A percentile compares a stretch with the other conserved stretches of the same genome.
phyloP scores from a whole-genome alignment of 2,329 filamentous ascomycete species.

The Monosporascus sp. region DNA sequence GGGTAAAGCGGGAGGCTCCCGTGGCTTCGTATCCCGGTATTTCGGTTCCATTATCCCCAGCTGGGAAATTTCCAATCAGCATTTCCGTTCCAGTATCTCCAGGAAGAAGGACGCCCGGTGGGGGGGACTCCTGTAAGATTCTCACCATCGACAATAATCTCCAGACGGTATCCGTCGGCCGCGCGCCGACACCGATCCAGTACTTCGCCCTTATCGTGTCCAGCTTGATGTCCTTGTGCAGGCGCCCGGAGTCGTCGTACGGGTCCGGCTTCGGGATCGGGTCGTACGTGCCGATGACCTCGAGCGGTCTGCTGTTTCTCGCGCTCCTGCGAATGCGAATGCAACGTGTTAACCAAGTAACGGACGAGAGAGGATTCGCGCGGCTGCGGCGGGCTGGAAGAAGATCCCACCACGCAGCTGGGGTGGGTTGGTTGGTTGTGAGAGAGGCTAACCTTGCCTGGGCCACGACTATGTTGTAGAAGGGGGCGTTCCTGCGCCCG shows the following conservation, averaged over 20 bases:
- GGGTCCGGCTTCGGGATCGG: slow-evolving; percentile 59
- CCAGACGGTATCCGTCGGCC: slow-evolving; percentile 89
- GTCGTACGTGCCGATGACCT: slow-evolving; percentile 82
- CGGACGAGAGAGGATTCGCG: no score
- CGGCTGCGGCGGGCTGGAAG: no score
- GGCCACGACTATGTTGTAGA: slow-evolving; percentile 96
- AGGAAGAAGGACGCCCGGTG: no score
- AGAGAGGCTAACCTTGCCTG: slow-evolving; percentile 70
- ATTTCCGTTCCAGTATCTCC: no score
- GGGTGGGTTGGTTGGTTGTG: background rate
- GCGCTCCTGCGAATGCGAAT: slow-evolving; percentile 58
- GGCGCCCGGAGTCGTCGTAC: slow-evolving; percentile 57
- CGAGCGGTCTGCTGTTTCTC: slow-evolving; percentile 80
- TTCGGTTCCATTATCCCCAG: slow-evolving; percentile 36
- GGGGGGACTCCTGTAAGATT: background rate
- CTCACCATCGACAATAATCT: slow-evolving; percentile 74
- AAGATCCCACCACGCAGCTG: background rate
- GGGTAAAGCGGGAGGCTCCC: slow-evolving; percentile 21
- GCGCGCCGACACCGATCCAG: slow-evolving; percentile 95
- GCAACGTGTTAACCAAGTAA: no score
- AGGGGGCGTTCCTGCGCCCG: slow-evolving; percentile 78
- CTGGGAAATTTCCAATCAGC: slow-evolving; percentile 3
- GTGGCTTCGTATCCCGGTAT: slow-evolving; percentile 24
- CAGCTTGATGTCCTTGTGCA: slow-evolving; percentile 88
- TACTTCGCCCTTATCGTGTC: slow-evolving; percentile 80